Evolutionary conservation across 495 filamentous ascomycete species (phyloP), one percentile per base, ranked within the genome.

Genomic region (Pseudotulostoma volvatum): DNA sequence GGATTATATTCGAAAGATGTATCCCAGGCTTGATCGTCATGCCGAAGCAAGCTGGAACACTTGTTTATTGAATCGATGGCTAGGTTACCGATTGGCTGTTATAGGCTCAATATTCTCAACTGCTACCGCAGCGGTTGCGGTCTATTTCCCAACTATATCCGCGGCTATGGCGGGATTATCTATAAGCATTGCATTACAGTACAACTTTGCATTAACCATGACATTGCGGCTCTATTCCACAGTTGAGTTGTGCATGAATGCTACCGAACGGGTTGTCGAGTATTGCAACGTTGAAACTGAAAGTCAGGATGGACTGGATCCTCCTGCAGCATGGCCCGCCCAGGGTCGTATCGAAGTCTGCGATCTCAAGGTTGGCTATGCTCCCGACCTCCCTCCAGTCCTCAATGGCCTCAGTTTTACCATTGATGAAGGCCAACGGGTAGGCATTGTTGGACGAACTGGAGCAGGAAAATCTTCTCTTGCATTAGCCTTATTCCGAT

Each of bases 381-480:
- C 82, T 3, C 63, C 75, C 0, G 81, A 87, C 35, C 67, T 88
- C 0, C 79, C 79, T 0, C 70, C 81, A 0, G 76, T 90, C 0
- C 59, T 93, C 0, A 83, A 86, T 47, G 80, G 75, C 0, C 63
- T 93, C 17, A 72, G 60, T 18, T 87, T 93, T 56, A 63, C 56
- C 7, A 63, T 87, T 19, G 66, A 82, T 36, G 65, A 69, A 23
- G 82, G 82, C 46, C 73, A 93, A 52, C 67, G 83, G 2, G 61
- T 93, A 28, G 85, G 84, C 11, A 77, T 93, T 1, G 80, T 90
- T 7, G 85, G 85, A 8, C 76, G 85, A 14, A 93, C 85, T 7
- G 85, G 85, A 9, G 83, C 84, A 0, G 85, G 85, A 13, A 93
- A 93, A 49, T 87, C 81, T 0, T 86, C 81, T 0, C 58, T 92